Percentiles rank a stretch among this genome's conserved stretches.
These are phyloP conservation scores for Hapsidospora chrysogenum DNA, from an alignment of 495 filamentous ascomycete species.

Conservation along the genomic window DNA sequence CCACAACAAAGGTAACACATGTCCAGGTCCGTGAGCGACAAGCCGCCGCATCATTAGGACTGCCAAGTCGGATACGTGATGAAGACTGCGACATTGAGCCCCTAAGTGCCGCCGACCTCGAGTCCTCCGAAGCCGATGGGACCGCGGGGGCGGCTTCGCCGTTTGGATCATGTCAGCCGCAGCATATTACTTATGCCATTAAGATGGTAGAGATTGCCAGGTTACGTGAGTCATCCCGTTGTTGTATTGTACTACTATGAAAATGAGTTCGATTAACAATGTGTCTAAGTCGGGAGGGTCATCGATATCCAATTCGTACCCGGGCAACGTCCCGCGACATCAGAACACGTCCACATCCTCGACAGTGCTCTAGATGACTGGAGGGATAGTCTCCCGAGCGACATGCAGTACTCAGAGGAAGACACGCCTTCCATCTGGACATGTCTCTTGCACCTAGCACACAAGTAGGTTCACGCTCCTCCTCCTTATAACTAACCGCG, in stretches of 20 bases:
- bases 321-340: conserved; percentile 13
- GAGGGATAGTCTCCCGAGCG: conserved; percentile 16
- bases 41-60: conserved; percentile 39
- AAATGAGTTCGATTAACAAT: too few species aligned
- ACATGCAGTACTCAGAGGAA: conserved; percentile 15
- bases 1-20: too few species aligned
- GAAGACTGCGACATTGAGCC: conserved; percentile 29
- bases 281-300: conserved; percentile 20
- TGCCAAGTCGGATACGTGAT: conserved; percentile 36
- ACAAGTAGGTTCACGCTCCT: conserved; percentile 15
- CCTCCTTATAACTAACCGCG: neutral
- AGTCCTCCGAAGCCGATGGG: conserved; percentile 13
- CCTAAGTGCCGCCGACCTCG: conserved; percentile 19
- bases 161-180: conserved; percentile 1
- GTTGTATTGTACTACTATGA: too few species aligned
- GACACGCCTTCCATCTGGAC: conserved; percentile 15
- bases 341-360: conserved; percentile 12
- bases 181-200: conserved; percentile 21
- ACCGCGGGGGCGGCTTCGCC: neutral
- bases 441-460: conserved; percentile 27
- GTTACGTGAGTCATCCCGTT: conserved; percentile 14
- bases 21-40: conserved; percentile 39
- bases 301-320: conserved; percentile 24
- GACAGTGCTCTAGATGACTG: conserved; percentile 17
- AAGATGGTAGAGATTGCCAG: conserved; percentile 24